phyloP scores from a whole-genome alignment of 2,329 filamentous ascomycete species.

The Metarhizium album region DNA sequence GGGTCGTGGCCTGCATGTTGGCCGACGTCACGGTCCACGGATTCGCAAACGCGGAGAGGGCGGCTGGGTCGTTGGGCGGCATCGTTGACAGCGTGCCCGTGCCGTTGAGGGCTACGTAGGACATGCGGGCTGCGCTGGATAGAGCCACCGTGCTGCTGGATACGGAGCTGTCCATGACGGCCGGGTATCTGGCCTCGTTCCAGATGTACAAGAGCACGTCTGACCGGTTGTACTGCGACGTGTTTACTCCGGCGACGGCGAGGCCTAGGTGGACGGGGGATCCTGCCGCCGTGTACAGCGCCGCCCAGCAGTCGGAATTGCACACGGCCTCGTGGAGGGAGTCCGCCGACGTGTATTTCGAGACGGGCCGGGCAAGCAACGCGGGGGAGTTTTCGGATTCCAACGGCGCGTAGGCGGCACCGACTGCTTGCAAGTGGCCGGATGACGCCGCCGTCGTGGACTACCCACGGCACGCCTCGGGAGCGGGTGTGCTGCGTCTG shows the following conservation, averaged over 20 bases:
- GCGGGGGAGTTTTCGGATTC: slow-evolving; percentile 10
- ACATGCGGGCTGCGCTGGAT: slow-evolving; percentile 8
- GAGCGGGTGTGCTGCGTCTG: slow-evolving; percentile 11
- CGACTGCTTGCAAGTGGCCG: slow-evolving; percentile 13
- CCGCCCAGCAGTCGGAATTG: slow-evolving; percentile 11
- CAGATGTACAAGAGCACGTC: slow-evolving; percentile 11
- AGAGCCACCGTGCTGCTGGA: slow-evolving; percentile 9
- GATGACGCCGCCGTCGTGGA: slow-evolving; percentile 14
- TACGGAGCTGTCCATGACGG: slow-evolving; percentile 8
- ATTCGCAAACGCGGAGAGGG: slow-evolving; percentile 11
- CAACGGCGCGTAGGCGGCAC: slow-evolving; percentile 10
- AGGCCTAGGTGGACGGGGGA: slow-evolving; percentile 8
- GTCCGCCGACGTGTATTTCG: slow-evolving; percentile 5
- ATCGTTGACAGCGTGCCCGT: slow-evolving; percentile 9
- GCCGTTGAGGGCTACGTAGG: slow-evolving; percentile 9
- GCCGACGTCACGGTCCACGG: slow-evolving; percentile 13
- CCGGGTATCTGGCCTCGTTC: slow-evolving; percentile 13
- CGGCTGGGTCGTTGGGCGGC: slow-evolving; percentile 6
- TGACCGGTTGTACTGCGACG: slow-evolving; percentile 8
- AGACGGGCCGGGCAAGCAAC: slow-evolving; percentile 8
- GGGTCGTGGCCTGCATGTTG: slow-evolving; percentile 12
- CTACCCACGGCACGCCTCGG: slow-evolving; percentile 12
- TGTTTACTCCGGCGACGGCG: slow-evolving; percentile 6
- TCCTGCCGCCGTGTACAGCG: slow-evolving; percentile 8
- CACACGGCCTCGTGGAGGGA: slow-evolving; percentile 10